Percentiles rank a stretch among this genome's conserved stretches.
Conservation (phyloP, 495 filamentous ascomycete species). For the Penicillium manginii region DNA sequence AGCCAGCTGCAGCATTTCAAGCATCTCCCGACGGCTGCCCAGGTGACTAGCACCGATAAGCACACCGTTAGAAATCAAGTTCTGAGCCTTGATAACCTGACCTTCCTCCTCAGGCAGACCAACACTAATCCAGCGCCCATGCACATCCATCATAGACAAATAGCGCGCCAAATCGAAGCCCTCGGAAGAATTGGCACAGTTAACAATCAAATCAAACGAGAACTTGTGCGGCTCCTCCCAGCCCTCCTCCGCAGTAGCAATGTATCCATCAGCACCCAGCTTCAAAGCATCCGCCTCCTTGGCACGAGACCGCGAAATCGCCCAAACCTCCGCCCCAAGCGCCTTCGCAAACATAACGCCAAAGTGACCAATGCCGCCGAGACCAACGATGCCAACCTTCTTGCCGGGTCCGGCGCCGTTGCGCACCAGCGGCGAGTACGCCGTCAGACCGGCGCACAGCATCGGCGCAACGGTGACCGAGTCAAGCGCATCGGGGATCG, state of each 20-base stretch:
- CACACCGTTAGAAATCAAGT: constrained; percentile 75
- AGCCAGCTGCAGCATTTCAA: constrained; percentile 81
- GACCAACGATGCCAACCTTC: constrained; percentile 78
- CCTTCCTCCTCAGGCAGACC: constrained; percentile 83
- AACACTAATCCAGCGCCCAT: constrained; percentile 80
- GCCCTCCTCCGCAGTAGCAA: constrained; percentile 66
- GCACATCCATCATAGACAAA: constrained; percentile 78
- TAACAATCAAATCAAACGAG: constrained; percentile 76
- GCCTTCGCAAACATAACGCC: constrained; percentile 73
- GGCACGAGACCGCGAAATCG: constrained; percentile 66
- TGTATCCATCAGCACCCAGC: constrained; percentile 76
- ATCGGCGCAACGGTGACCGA: constrained; percentile 76
- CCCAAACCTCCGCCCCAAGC: constrained; percentile 71
- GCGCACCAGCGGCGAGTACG: constrained; percentile 75
- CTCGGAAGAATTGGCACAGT: constrained; percentile 70
- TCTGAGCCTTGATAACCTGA: constrained; percentile 74
- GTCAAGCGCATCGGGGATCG: constrained; percentile 74
- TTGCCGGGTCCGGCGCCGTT: constrained; percentile 77
- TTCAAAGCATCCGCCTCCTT: constrained; percentile 71
- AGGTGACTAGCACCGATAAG: constrained; percentile 82
- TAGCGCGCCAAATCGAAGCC: constrained; percentile 72
- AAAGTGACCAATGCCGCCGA: constrained; percentile 79
- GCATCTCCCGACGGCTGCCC: constrained; percentile 77
- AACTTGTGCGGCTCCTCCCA: constrained; percentile 61
- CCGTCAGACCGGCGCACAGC: constrained; percentile 87